Evolutionary conservation across 176 grass and related monocot species (phyloP).

Genomic region (Secale cereale): DNA sequence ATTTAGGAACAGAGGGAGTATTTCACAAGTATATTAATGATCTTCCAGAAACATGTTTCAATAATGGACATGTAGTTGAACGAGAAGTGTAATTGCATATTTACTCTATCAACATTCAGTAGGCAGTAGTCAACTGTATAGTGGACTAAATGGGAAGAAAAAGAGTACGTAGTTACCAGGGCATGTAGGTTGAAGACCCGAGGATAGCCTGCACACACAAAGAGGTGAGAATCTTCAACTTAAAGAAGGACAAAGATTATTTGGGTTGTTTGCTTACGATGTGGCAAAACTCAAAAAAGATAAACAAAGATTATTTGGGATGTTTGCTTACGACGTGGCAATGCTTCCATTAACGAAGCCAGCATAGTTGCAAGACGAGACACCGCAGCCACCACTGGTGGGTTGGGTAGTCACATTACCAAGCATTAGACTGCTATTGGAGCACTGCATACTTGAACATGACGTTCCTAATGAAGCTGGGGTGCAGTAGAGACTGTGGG

Average conservation of each 20-base stretch:
- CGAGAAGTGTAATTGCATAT: too few species aligned
- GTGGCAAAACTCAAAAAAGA: slow-evolving; percentile 36
- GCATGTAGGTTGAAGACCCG: slow-evolving; percentile 69
- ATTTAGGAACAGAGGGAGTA: too few species aligned
- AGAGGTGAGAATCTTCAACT: background rate
- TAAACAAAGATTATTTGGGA: background rate
- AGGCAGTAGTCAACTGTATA: background rate
- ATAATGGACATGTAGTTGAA: too few species aligned
- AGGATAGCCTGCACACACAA: slow-evolving; percentile 53
- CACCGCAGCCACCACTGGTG: slow-evolving; percentile 74
- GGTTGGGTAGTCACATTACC: slow-evolving; percentile 66
- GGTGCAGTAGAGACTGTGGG: slow-evolving; percentile 69
- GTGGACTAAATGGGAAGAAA: background rate
- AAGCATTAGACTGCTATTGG: slow-evolving; percentile 77
- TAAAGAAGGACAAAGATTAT: background rate
- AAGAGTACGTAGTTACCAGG: slow-evolving; percentile 59
- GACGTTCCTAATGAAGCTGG: slow-evolving; percentile 61
- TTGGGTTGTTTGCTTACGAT: slow-evolving; percentile 45
- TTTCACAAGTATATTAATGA: too few species aligned
- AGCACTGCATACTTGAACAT: slow-evolving; percentile 89
- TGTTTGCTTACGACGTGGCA: slow-evolving; percentile 59
- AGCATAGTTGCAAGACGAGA: slow-evolving; percentile 78
- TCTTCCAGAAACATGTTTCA: background rate
- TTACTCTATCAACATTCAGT: too few species aligned
- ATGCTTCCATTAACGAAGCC: slow-evolving; percentile 83